Evolutionary conservation across 2,329 filamentous ascomycete species (phyloP).

Genomic region (Dactylellina leptospora): DNA sequence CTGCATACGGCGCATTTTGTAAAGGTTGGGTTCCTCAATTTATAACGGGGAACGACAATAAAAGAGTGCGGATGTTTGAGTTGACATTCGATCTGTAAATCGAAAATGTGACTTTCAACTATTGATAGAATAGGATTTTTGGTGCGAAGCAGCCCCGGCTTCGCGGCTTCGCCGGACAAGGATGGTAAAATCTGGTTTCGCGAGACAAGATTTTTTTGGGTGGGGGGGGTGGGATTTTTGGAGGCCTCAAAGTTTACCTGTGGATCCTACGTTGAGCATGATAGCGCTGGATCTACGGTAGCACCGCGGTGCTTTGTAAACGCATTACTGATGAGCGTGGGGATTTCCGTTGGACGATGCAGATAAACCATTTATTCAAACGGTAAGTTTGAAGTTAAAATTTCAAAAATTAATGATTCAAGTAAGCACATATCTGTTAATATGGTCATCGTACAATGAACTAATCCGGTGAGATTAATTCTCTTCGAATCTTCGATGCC

Average conservation of each 20-base stretch:
- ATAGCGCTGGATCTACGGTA: constrained; percentile 1
- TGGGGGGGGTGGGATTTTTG: constrained; percentile 4
- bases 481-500: too few relatives aligned
- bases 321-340: too few relatives aligned
- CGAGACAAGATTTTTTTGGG: not conserved
- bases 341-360: too few relatives aligned
- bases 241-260: constrained; percentile 10
- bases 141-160: constrained; percentile 14
- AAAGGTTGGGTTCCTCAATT: constrained; percentile 22
- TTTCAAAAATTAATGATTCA: too few relatives aligned
- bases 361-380: too few relatives aligned
- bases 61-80: constrained; percentile 6
- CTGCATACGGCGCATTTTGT: constrained; percentile 31
- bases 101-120: constrained; percentile 19
- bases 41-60: constrained; percentile 8
- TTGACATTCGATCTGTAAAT: constrained; percentile 16
- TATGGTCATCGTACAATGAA: too few relatives aligned
- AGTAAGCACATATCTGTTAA: too few relatives aligned
- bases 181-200: too few relatives aligned
- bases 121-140: constrained; percentile 13
- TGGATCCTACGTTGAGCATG: constrained; percentile 6
- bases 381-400: too few relatives aligned
- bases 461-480: too few relatives aligned
- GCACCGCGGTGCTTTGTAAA: too few relatives aligned
- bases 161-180: not conserved